Percentiles rank a stretch among this genome's conserved stretches.
Conservation (phyloP, 352 stramenopile species). For the Pythium plurisporium region DNA sequence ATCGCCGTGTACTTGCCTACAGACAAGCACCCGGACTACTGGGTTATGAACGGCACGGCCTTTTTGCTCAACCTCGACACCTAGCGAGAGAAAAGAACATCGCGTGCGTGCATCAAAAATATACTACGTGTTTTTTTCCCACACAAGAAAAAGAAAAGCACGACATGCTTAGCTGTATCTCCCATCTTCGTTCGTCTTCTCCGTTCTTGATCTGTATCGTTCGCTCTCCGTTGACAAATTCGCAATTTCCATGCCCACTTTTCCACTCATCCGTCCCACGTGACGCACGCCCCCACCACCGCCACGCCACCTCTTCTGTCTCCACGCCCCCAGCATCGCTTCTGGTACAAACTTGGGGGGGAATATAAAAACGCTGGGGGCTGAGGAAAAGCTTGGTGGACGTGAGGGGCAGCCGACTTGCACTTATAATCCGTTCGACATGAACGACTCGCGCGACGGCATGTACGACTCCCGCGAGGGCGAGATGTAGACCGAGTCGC, state of each 20-base stretch:
- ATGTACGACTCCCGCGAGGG: slow-evolving; percentile 56
- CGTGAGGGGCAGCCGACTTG: background rate
- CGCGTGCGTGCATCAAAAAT: slow-evolving; percentile 5
- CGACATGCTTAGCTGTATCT: slow-evolving; percentile 7
- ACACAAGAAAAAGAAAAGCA: slow-evolving; percentile 5
- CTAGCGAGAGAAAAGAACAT: slow-evolving; percentile 20
- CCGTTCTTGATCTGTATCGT: background rate
- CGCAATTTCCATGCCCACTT: no score
- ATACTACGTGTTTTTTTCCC: slow-evolving; percentile 14
- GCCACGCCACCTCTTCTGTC: no score
- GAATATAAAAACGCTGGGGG: background rate
- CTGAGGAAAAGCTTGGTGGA: background rate
- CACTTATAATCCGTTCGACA: slow-evolving; percentile 39
- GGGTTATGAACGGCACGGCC: slow-evolving; percentile 91
- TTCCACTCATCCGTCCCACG: no score
- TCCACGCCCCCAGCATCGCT: background rate
- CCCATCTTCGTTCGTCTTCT: slow-evolving; percentile 1
- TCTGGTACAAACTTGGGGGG: slow-evolving; percentile 4
- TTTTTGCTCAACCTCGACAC: slow-evolving; percentile 91
- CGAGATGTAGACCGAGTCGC: slow-evolving; percentile 64
- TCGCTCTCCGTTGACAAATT: background rate
- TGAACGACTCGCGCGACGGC: slow-evolving; percentile 51
- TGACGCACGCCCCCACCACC: no score
- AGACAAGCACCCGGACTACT: slow-evolving; percentile 78
- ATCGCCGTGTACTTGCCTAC: slow-evolving; percentile 91